phyloP scores from a whole-genome alignment of 2,329 filamentous ascomycete species.

The Tolypocladium album region DNA sequence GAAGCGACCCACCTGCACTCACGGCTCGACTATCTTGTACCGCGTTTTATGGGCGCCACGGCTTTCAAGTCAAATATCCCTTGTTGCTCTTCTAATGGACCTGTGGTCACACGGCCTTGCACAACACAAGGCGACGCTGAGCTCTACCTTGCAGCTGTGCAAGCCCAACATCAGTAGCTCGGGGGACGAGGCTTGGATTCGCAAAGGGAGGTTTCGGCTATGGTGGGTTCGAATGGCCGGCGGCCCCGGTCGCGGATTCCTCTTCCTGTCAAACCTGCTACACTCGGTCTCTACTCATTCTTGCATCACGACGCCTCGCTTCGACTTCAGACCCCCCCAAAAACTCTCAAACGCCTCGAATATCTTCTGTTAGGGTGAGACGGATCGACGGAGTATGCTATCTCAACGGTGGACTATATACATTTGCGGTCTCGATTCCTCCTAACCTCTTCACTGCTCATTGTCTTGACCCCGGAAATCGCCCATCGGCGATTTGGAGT shows the following conservation, averaged over 20 bases:
- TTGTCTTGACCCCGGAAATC: slow-evolving; percentile 1
- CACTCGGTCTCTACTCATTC: slow-evolving; percentile 16
- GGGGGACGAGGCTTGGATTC: not conserved
- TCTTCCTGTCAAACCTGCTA: not conserved
- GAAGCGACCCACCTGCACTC: not conserved
- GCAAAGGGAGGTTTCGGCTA: not conserved
- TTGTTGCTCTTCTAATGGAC: not conserved
- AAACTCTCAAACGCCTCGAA: not conserved
- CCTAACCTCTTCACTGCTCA: slow-evolving; percentile 8
- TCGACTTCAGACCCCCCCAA: not conserved
- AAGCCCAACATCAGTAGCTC: not conserved
- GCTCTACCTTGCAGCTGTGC: not conserved
- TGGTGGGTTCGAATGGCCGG: not conserved
- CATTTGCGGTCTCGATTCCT: slow-evolving; percentile 8
- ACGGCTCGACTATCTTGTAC: not conserved
- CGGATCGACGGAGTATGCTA: slow-evolving; percentile 7
- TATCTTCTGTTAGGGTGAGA: not conserved
- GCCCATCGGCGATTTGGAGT: slow-evolving; percentile 3
- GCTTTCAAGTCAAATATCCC: not conserved
- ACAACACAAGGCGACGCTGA: not conserved
- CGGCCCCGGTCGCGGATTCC: not conserved
- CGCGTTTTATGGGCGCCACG: not conserved
- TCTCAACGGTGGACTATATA: slow-evolving; percentile 8
- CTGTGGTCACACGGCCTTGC: slow-evolving; percentile 1
- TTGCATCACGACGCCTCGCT: slow-evolving; percentile 12